These are phyloP conservation scores for Helianthus tuberosus DNA, from an alignment of 129 eudicot genomes.

Conservation along the genomic window DNA sequence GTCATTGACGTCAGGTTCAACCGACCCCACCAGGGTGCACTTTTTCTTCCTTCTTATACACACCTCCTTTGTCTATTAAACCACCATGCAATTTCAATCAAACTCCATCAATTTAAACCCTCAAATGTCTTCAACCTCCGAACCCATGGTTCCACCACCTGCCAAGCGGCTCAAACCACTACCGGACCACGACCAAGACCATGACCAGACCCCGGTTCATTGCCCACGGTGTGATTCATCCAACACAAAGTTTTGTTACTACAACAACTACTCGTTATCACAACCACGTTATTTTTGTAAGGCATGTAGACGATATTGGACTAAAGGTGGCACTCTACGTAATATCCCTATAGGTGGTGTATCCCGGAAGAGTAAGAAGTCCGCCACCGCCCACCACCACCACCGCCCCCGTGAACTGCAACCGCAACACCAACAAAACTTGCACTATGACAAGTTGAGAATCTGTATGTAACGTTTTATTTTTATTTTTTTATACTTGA, in stretches of 20 bases:
- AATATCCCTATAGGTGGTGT: slow-evolving; percentile 96
- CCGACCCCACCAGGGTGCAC: slow-evolving; percentile 5
- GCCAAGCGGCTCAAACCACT: slow-evolving; percentile 7
- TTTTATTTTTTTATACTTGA: too few relatives aligned
- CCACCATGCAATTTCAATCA: not conserved
- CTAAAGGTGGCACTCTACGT: slow-evolving; percentile 91
- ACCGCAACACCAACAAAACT: not conserved
- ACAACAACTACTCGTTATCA: slow-evolving; percentile 92
- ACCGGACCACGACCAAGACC: slow-evolving; percentile 35
- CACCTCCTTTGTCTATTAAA: not conserved
- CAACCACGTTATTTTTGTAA: slow-evolving; percentile 95
- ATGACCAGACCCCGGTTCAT: slow-evolving; percentile 51
- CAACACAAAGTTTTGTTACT: slow-evolving; percentile 92
- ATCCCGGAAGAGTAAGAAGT: slow-evolving; percentile 66
- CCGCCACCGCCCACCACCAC: slow-evolving; percentile 9
- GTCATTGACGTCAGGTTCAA: slow-evolving; percentile 10
- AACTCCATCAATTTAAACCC: not conserved
- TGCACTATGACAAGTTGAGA: not conserved
- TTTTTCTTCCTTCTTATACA: slow-evolving; percentile 22
- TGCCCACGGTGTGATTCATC: slow-evolving; percentile 93
- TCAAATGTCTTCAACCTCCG: not conserved
- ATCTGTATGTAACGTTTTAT: not conserved
- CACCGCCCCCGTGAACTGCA: not conserved
- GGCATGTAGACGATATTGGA: slow-evolving; percentile 92
- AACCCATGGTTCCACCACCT: slow-evolving; percentile 9